Base-by-base conservation (phyloP, 2,329 filamentous ascomycete species). In the Chrysoporthe puriensis region DNA sequence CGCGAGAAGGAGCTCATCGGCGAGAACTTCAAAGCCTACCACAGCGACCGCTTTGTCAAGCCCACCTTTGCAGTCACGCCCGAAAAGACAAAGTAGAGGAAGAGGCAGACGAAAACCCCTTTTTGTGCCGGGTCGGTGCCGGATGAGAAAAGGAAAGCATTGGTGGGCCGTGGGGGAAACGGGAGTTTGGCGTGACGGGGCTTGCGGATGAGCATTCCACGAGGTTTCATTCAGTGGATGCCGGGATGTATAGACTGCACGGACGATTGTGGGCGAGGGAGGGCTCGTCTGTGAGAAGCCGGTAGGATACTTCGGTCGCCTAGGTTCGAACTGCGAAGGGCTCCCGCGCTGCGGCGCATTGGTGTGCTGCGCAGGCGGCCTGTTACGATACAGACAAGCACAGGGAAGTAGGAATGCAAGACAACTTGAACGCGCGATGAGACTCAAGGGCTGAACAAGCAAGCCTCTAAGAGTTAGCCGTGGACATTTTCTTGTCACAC, bases 1-100 rank as follows among this genome's bases (percentile, higher is more conserved):
- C 88, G 96, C 72, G 96, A 98, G 87, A 93, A 94, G 87, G 91
- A 94, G 81, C 83, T 99, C 72, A 77, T 98, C 74, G 96, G 96
- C 64, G 89, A 90, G 72, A 91, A 95, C 80, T 88, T 87, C 64
- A 92, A 91, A 83, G 86, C 96, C 62, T 99, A 97, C 84, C 88
- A 98, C 83, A 90, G 87, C 73, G 94, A 97, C 77, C 86, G 93
- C 93, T 97, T 84, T 76, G 89, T 96, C 75, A 87, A 92, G 77
- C 93, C 93, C 72, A 95, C 92, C 32, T 94, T 89, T 79, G 89
- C 90, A 59, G 86, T 91, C 69, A 89, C 90, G 63, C 93, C 93
- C 78, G 82, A 73, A 81, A 86, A 69, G 78, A 84, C 68, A 84
- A 85, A 69, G 86, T 90, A 58, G 18, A 59, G 14, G 8, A 57